phyloP scores from a whole-genome alignment of 495 filamentous ascomycete genomes.

The Penicillium subrubescens region DNA sequence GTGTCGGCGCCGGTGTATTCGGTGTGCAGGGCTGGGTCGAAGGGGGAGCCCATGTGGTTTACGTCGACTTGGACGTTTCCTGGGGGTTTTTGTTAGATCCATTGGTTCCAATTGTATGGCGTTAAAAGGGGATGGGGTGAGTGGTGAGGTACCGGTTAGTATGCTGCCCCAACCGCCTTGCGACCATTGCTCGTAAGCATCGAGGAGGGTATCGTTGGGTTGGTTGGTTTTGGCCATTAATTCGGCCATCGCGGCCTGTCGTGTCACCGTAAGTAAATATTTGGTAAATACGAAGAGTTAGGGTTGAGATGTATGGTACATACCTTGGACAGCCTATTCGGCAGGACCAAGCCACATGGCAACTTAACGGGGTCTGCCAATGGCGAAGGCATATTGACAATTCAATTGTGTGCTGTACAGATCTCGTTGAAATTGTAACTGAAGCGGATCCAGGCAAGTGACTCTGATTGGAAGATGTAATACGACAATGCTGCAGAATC shows the following conservation, averaged over 20 bases:
- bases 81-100: constrained; percentile 9
- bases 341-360: constrained; percentile 52
- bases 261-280: background rate
- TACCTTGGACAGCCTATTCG: constrained; percentile 58
- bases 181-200: constrained; percentile 52
- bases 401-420: background rate
- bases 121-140: background rate
- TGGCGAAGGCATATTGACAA: constrained; percentile 30
- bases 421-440: background rate
- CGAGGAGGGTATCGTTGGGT: constrained; percentile 35
- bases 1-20: constrained; percentile 33
- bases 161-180: constrained; percentile 53
- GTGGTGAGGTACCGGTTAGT: constrained; percentile 35
- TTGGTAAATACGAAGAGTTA: background rate
- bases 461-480: background rate
- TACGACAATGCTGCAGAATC: background rate
- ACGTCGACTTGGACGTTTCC: constrained; percentile 62
- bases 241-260: constrained; percentile 54
- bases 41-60: constrained; percentile 46
- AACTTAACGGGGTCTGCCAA: constrained; percentile 48
- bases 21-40: constrained; percentile 42
- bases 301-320: background rate
- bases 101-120: background rate
- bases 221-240: constrained; percentile 35
- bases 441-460: background rate